A percentile compares a stretch with the other conserved stretches of the same genome.
Evolutionary conservation across 1,139 yeast genomes (phyloP).

Genomic region (Suhomyces atakaporum): DNA sequence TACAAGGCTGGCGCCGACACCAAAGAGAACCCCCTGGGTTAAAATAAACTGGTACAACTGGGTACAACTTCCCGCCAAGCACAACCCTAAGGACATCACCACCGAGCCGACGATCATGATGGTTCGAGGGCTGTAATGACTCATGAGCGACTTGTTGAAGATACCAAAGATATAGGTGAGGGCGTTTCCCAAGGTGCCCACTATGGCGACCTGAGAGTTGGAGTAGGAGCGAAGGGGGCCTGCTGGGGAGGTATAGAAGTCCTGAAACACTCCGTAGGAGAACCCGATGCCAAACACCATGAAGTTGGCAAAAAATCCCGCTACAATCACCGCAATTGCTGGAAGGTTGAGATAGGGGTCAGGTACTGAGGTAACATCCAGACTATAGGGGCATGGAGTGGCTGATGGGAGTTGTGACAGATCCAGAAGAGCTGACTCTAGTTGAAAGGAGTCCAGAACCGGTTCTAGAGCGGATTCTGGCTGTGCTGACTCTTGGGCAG

Average conservation of each 20-base stretch:
- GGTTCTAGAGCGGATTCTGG: too few species aligned
- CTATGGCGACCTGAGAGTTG: slow-evolving; percentile 30
- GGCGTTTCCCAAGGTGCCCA: slow-evolving; percentile 32
- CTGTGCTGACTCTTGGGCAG: too few species aligned
- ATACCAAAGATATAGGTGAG: slow-evolving; percentile 31
- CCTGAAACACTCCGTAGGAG: slow-evolving; percentile 39
- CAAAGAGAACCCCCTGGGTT: slow-evolving; percentile 41
- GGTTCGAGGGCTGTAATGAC: slow-evolving; percentile 20
- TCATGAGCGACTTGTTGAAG: slow-evolving; percentile 24
- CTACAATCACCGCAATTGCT: slow-evolving; percentile 14
- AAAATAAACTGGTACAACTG: slow-evolving; percentile 32
- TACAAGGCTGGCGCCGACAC: slow-evolving; percentile 38
- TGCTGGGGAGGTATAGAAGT: slow-evolving; percentile 26
- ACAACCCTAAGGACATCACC: slow-evolving; percentile 29
- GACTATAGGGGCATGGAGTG: too few species aligned
- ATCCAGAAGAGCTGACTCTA: too few species aligned
- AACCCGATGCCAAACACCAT: slow-evolving; percentile 37
- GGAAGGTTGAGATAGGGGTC: too few species aligned
- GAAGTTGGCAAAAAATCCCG: slow-evolving; percentile 36
- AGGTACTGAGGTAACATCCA: too few species aligned
- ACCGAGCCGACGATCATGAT: slow-evolving; percentile 30
- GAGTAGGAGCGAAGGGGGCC: slow-evolving; percentile 29
- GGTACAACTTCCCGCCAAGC: slow-evolving; percentile 26
- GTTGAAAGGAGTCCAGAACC: too few species aligned
- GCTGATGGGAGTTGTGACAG: too few species aligned